These are phyloP conservation scores for Erythrophleum ivorense DNA, from an alignment of 331 rosid genomes.

Conservation along the genomic window DNA sequence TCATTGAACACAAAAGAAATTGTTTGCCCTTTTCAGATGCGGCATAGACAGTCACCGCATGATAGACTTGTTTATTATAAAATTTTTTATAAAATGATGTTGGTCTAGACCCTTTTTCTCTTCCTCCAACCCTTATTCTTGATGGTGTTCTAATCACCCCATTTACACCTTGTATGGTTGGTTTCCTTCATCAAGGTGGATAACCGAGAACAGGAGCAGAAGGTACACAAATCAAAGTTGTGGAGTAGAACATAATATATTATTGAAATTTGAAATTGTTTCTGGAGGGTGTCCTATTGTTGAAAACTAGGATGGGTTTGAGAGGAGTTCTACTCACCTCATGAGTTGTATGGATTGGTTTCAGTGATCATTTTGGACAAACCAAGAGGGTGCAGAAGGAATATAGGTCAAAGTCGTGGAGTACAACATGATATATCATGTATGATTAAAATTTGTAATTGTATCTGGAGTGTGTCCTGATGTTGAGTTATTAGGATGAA, in stretches of 20 bases:
- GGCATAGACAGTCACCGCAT: not conserved
- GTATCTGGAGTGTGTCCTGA: not conserved
- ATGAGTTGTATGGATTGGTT: not conserved
- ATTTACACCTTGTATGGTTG: not conserved
- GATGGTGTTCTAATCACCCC: not conserved
- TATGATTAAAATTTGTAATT: not conserved
- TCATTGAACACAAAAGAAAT: not conserved
- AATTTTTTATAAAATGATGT: not conserved
- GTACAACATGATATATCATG: not conserved
- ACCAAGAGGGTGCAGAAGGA: slow-evolving; percentile 2
- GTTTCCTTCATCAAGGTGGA: not conserved
- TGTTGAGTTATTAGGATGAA: too few relatives aligned
- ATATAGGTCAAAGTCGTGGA: not conserved
- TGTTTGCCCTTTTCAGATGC: too few relatives aligned
- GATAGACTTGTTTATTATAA: not conserved
- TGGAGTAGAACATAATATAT: not conserved
- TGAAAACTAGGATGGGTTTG: not conserved
- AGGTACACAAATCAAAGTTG: not conserved
- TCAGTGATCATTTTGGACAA: not conserved
- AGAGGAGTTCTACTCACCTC: not conserved
- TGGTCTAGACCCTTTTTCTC: not conserved
- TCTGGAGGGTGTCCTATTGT: not conserved
- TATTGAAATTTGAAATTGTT: not conserved
- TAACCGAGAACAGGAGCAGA: not conserved
- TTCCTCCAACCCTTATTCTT: not conserved